phyloP scores from a whole-genome alignment of 805 yeast species.

The Starmerella bacillaris region DNA sequence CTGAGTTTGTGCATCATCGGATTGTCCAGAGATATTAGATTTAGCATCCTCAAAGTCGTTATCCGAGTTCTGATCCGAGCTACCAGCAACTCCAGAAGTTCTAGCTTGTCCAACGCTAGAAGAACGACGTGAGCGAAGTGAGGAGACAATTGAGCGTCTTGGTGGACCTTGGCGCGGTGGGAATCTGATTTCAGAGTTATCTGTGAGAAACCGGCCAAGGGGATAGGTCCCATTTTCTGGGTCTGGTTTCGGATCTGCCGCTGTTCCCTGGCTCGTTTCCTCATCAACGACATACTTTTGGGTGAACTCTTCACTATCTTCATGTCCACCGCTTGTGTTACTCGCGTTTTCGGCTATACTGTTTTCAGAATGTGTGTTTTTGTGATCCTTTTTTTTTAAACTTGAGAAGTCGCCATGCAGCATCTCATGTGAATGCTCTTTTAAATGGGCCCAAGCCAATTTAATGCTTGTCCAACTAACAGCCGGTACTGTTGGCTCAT shows the following conservation, averaged over 20 bases:
- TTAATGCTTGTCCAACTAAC: conserved; percentile 8
- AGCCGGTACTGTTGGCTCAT: conserved; percentile 16
- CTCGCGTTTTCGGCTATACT: background rate
- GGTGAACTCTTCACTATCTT: conserved; percentile 1
- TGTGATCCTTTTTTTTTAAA: background rate
- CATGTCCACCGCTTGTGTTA: background rate
- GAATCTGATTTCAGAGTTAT: conserved; percentile 1
- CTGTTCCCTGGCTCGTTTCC: background rate
- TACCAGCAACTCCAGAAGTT: background rate
- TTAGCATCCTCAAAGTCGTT: conserved; percentile 3
- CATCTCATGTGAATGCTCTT: background rate
- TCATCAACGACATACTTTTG: background rate
- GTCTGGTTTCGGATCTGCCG: background rate
- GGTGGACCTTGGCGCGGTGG: background rate
- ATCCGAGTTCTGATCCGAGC: conserved; percentile 1
- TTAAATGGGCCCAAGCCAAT: conserved; percentile 3
- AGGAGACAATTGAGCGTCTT: background rate
- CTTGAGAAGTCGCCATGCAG: conserved; percentile 1
- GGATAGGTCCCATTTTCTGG: no score
- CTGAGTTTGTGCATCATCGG: background rate
- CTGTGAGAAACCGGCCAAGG: background rate
- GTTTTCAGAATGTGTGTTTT: background rate
- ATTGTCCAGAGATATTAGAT: background rate
- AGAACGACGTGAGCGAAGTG: background rate
- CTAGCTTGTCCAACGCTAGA: background rate